Evolutionary conservation across 2,329 filamentous ascomycete species (phyloP).

Genomic region (Calycina marina): DNA sequence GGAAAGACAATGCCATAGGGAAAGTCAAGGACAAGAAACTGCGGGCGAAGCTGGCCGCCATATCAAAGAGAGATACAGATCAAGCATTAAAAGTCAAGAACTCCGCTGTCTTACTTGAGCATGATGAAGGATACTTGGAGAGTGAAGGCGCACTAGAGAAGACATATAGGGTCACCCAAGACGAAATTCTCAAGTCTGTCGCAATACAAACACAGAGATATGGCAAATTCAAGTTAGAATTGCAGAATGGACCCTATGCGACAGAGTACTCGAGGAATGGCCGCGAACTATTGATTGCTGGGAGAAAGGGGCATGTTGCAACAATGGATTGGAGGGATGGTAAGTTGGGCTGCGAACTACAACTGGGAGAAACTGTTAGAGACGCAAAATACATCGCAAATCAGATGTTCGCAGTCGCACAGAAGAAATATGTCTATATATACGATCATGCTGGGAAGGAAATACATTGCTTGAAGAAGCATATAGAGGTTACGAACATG

Average conservation of each 20-base stretch:
- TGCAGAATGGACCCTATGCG: slow-evolving; percentile 76
- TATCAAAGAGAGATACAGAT: slow-evolving; percentile 72
- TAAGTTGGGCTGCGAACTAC: slow-evolving; percentile 79
- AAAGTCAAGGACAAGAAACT: slow-evolving; percentile 92
- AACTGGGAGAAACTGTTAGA: slow-evolving; percentile 78
- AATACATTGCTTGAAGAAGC: slow-evolving; percentile 79
- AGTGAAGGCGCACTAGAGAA: slow-evolving; percentile 76
- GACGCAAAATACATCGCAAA: slow-evolving; percentile 91
- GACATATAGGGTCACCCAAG: slow-evolving; percentile 85
- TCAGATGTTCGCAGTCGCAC: slow-evolving; percentile 85
- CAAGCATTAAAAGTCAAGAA: slow-evolving; percentile 79
- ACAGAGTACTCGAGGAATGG: slow-evolving; percentile 87
- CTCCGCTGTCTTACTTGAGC: slow-evolving; percentile 86
- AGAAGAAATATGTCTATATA: slow-evolving; percentile 95
- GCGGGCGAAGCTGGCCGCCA: slow-evolving; percentile 58
- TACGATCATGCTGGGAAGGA: slow-evolving; percentile 88
- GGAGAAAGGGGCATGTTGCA: slow-evolving; percentile 86
- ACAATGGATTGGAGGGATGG: slow-evolving; percentile 94
- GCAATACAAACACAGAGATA: slow-evolving; percentile 80
- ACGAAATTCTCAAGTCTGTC: slow-evolving; percentile 64
- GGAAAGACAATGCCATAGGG: too few relatives aligned
- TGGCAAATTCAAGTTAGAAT: slow-evolving; percentile 68
- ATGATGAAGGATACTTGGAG: slow-evolving; percentile 73
- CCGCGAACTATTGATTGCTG: slow-evolving; percentile 68
- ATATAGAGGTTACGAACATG: slow-evolving; percentile 82